Evolutionary conservation across 2,329 filamentous ascomycete genomes (phyloP), one percentile per base, ranked within the genome.

Genomic region (Mycogone perniciosa): DNA sequence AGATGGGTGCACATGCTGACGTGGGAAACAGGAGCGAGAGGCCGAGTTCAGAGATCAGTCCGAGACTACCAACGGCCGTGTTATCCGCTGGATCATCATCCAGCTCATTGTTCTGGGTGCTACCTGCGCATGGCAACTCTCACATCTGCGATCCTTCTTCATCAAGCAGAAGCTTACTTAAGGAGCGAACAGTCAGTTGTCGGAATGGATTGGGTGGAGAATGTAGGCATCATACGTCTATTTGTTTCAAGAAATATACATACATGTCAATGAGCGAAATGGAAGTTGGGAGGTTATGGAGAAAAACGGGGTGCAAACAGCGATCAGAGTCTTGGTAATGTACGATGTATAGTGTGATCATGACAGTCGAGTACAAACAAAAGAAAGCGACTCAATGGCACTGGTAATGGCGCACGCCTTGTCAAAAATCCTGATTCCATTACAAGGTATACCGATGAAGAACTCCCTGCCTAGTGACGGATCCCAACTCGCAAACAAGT

Each of bases 151-250:
- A 60, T 87, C 88, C 43, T 99, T 99, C 81, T 99, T 99, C 76
- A 99, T 99, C 77, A 99, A 99, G 81, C 92, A 97, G 77, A 99
- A 99, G 80, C 84, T 99, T 68, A 97, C 93, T 54, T 99, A 46
- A 51, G 8, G 8, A 6, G n/a, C 4, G 11, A 20, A 20, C 20
- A 20, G 20, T 20, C 3, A 20, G 20, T 20, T 27, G 30, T 10
- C 13, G 8, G n/a, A 27, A 13, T 38, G 27, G n/a, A 27, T 10
- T 41, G n/a, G 33, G 27, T 42, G 26, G 35, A 10, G 33, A 38
- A 31, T 20, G 20, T 20, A 20, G 20, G 20, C 20, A 20, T 20
- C 20, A 20, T 20, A 20, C 20, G 20, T 20, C 20, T 20, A 20
- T 20, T 20, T 20, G 20, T 20, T 20, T 20, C 20, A 20, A 20